Evolutionary conservation across 164 flowering plant species (phyloP), one percentile per base, ranked within the genome.

Genomic region (Tinospora cordifolia): DNA sequence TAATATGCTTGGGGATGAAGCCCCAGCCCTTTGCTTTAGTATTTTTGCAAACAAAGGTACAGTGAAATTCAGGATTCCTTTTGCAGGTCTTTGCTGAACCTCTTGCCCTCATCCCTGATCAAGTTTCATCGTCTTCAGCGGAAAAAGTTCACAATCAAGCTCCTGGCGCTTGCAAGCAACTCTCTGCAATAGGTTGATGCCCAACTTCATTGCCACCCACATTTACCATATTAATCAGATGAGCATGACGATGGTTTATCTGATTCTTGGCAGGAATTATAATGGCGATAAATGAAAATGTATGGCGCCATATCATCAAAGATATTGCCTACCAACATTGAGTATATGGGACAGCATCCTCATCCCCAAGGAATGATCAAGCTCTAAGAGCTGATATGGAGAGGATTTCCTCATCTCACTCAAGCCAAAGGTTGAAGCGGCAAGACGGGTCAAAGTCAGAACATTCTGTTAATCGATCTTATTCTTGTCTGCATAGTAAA

Each of bases 311-410:
- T 65, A 30, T 41, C 60, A 65, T 57, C n/a, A 24, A 51, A 57
- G 67, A 46, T 68, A 40, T 54, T 49, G 54, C 38, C 54, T 24
- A 62, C 41, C 51, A 62, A 67, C 39, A 67, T 46, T 15, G 67
- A 39, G 68, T 19, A 21, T n/a, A 72, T 75, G 84, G 81, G 77
- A 44, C 72, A 67, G 69, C 63, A 67, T 46, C 21, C 66, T 70
- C 81, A 80, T 76, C 71, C 71, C 26, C 74, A 65, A 80, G 68
- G 62, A 47, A 69, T n/a, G 73, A 44, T 81, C 81, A 22, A 63
- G 60, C 19, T 49, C 65, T 79, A 24, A 78, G 63, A 69, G 62
- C 51, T 63, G 77, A 36, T 51, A 75, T 73, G 67, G 84, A 81
- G 69, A 73, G 63, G 62, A 59, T 64, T 58, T 59, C 15, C 6